These are phyloP conservation scores for Gossypium ekmanianum DNA, from an alignment of 345 rosid species.

Conservation along the genomic window DNA sequence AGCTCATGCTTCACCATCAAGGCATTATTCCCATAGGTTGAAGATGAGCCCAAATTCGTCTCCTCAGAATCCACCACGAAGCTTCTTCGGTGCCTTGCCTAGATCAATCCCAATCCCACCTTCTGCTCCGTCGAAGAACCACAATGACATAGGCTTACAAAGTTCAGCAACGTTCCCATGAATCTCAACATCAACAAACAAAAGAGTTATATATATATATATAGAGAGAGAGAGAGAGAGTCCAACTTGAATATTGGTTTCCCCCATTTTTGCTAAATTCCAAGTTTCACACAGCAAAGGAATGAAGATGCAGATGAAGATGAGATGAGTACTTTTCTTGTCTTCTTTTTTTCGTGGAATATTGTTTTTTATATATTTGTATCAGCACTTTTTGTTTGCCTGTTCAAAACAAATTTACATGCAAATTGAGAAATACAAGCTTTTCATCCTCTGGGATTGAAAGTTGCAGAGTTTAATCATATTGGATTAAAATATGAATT, in stretches of 20 bases:
- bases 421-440: not conserved
- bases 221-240: no score
- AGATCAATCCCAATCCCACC: conserved; percentile 16
- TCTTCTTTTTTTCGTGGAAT: not conserved
- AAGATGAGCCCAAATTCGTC: conserved; percentile 11
- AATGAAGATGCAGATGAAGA: not conserved
- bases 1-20: conserved; percentile 12
- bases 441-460: not conserved
- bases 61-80: not conserved
- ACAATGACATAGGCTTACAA: conserved; percentile 15
- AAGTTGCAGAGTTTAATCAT: not conserved
- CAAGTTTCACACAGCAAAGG: not conserved
- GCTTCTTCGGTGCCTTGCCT: conserved; percentile 12
- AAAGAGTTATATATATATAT: no score
- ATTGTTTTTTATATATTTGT: not conserved
- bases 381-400: not conserved
- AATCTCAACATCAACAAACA: not conserved
- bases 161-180: conserved; percentile 6
- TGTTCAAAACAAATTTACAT: not conserved
- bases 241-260: not conserved
- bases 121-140: conserved; percentile 18
- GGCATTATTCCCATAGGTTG: conserved; percentile 25
- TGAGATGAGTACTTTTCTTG: not conserved
- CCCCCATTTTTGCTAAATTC: not conserved
- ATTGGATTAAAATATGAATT: not conserved